Evolutionary conservation across 257 asterid genomes (phyloP).

Genomic region (Ehretia macrophylla): DNA sequence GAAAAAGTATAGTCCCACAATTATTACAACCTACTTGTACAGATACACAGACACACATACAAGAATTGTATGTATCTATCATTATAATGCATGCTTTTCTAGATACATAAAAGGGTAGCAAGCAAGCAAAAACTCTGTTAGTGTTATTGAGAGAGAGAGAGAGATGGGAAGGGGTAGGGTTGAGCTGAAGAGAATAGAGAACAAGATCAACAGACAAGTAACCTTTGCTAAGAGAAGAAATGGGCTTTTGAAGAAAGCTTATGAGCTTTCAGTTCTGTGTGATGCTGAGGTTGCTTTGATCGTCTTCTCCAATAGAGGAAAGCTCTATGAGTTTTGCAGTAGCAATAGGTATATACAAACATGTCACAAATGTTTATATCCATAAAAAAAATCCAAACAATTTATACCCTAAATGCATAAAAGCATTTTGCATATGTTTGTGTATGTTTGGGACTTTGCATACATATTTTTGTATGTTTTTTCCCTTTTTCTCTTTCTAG

Average conservation of each 20-base stretch:
- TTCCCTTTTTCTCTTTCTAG: constrained; percentile 1
- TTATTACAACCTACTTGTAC: constrained; percentile 2
- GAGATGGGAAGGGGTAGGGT: constrained; percentile 84
- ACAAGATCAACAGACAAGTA: constrained; percentile 96
- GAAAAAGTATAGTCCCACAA: constrained; percentile 4
- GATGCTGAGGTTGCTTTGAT: constrained; percentile 96
- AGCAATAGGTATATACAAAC: constrained; percentile 73
- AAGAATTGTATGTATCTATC: background rate
- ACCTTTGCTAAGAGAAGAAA: constrained; percentile 93
- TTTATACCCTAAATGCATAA: no score
- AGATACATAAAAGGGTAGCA: background rate
- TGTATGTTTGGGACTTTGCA: no score
- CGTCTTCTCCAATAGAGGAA: constrained; percentile 99
- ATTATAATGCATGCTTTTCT: background rate
- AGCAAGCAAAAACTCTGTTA: constrained; percentile 2
- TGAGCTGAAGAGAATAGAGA: constrained; percentile 93
- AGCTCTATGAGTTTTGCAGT: constrained; percentile 96
- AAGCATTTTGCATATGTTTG: no score
- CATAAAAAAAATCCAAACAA: no score
- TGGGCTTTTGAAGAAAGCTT: constrained; percentile 95
- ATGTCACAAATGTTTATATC: background rate
- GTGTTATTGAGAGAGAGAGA: constrained; percentile 10
- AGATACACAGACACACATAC: background rate
- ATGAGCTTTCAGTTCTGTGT: constrained; percentile 93
- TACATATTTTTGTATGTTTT: constrained; percentile 2